These are phyloP conservation scores for Articulospora tetracladia DNA, from an alignment of 495 filamentous ascomycete species.

Conservation along the genomic window DNA sequence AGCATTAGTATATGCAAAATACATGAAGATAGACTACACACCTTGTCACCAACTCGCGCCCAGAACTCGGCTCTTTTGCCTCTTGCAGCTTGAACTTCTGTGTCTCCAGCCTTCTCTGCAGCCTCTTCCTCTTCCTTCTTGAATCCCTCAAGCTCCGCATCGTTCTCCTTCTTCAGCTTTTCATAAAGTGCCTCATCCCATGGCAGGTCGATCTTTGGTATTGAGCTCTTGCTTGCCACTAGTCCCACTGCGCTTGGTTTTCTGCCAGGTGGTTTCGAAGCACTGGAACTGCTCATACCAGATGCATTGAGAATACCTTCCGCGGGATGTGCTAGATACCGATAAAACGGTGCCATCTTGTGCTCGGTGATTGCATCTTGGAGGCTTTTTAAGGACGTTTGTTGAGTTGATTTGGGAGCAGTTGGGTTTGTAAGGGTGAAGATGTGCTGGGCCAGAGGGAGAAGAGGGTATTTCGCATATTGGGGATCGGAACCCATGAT, in stretches of 20 bases:
- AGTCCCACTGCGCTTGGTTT: conserved; percentile 63
- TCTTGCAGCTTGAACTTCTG: conserved; percentile 85
- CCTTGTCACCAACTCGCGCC: conserved; percentile 93
- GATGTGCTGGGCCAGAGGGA: conserved; percentile 91
- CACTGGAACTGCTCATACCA: conserved; percentile 58
- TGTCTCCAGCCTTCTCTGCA: conserved; percentile 91
- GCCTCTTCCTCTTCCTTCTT: conserved; percentile 96
- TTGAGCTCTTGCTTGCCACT: conserved; percentile 62
- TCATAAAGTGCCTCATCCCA: conserved; percentile 93
- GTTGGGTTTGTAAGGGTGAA: conserved; percentile 93
- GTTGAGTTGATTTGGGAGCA: conserved; percentile 59
- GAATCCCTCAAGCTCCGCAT: conserved; percentile 83
- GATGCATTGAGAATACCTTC: conserved; percentile 82
- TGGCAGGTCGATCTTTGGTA: conserved; percentile 61
- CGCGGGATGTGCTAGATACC: conserved; percentile 88
- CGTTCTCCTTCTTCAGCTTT: conserved; percentile 79
- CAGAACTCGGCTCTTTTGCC: conserved; percentile 96
- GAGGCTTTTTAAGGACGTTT: conserved; percentile 74
- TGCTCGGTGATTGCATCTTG: conserved; percentile 90
- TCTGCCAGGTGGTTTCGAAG: conserved; percentile 47
- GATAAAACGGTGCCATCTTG: conserved; percentile 96
- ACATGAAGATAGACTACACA: conserved; percentile 35
- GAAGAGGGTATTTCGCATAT: conserved; percentile 90
- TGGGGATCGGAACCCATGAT: conserved; percentile 99
- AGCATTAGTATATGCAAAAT: conserved; percentile 1